These are phyloP conservation scores for Cutaneotrichosporon daszewskae DNA, from an alignment of 1,284 basidiomycete genomes.

Conservation along the genomic window DNA sequence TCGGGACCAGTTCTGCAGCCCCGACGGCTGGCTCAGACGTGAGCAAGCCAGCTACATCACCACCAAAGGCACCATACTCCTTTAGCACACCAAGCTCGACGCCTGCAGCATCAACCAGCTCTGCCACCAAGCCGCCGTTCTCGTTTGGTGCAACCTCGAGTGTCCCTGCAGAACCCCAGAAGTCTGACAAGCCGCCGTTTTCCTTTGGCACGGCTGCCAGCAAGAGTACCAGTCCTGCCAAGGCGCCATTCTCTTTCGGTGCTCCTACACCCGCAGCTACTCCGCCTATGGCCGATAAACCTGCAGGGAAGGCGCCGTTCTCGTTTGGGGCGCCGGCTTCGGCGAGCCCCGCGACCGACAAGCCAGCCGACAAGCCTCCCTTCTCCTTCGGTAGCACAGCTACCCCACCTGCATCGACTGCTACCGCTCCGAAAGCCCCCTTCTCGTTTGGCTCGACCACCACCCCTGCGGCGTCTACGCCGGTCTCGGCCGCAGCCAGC, in stretches of 20 bases:
- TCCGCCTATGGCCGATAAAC: background rate
- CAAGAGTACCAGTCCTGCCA: too few relatives aligned
- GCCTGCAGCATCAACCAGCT: too few relatives aligned
- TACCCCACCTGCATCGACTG: background rate
- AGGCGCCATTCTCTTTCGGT: constrained; percentile 3
- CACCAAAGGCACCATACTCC: too few relatives aligned
- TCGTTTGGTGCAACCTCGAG: constrained; percentile 3
- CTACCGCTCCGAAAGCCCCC: background rate
- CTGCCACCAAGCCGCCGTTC: constrained; percentile 1
- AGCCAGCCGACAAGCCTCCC: background rate
- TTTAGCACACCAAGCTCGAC: too few relatives aligned
- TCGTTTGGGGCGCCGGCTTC: constrained; percentile 3
- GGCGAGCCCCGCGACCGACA: too few relatives aligned
- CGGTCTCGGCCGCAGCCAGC: too few relatives aligned
- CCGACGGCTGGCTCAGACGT: too few relatives aligned
- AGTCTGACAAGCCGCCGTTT: constrained; percentile 5
- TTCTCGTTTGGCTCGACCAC: constrained; percentile 1
- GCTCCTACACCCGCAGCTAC: background rate
- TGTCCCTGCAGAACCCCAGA: too few relatives aligned
- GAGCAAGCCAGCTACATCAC: too few relatives aligned
- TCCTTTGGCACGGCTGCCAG: background rate
- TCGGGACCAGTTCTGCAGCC: background rate
- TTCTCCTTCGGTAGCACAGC: constrained; percentile 8
- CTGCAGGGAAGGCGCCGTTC: background rate
- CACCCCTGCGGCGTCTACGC: background rate